Conservation (phyloP, 169 alveolate species). For the Plasmodium sp. region DNA sequence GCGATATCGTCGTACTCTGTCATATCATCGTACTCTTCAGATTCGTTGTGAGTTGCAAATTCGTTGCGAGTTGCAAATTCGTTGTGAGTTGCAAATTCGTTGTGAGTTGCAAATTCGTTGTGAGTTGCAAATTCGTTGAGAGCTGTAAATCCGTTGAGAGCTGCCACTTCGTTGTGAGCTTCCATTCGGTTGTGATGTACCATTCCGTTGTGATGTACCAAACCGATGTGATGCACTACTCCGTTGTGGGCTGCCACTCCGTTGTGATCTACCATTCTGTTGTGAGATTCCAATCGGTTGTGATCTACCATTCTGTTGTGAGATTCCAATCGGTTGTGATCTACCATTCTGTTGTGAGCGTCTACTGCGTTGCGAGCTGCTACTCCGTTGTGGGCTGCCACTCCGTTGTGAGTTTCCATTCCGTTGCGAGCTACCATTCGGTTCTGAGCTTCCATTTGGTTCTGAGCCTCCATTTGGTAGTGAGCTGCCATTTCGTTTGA, state of each 20-base stretch:
- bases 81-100: neutral
- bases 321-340: too few relatives aligned
- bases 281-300: too few relatives aligned
- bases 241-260: neutral
- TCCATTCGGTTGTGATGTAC: too few relatives aligned
- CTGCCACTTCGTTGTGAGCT: too few relatives aligned
- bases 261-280: too few relatives aligned
- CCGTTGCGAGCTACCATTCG: neutral
- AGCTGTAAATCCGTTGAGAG: too few relatives aligned
- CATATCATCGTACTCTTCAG: too few relatives aligned
- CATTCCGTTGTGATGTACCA: neutral
- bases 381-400: neutral
- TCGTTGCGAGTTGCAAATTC: too few relatives aligned
- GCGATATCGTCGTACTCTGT: neutral
- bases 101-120: too few relatives aligned
- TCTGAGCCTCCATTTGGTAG: neutral
- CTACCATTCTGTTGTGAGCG: neutral
- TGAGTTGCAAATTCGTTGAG: too few relatives aligned
- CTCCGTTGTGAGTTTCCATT: neutral
- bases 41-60: too few relatives aligned
- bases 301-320: too few relatives aligned
- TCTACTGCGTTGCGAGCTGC: neutral
- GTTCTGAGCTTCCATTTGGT: neutral
- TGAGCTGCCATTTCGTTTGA: neutral
- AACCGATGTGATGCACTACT: neutral